phyloP scores from a whole-genome alignment of 331 rosid species.

The Quercus phellos region DNA sequence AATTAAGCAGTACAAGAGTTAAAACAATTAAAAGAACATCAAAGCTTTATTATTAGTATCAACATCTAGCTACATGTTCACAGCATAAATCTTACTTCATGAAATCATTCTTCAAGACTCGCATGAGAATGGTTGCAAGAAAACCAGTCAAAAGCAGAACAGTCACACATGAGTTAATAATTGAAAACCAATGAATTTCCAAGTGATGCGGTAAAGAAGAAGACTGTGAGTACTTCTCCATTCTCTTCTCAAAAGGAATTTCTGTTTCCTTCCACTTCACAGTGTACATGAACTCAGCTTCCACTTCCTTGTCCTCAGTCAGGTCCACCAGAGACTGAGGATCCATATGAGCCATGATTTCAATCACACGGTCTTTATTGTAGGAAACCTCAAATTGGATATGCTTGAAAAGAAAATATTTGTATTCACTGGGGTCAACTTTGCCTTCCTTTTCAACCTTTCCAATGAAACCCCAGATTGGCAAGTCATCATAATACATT shows the following conservation, averaged over 20 bases:
- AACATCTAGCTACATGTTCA: too few species aligned
- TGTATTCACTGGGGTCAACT: conserved; percentile 72
- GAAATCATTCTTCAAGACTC: conserved; percentile 94
- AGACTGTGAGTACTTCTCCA: conserved; percentile 95
- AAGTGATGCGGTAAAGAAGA: conserved; percentile 93
- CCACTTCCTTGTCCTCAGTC: conserved; percentile 82
- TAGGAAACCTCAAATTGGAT: conserved; percentile 77
- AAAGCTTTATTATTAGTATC: background rate
- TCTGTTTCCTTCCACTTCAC: conserved; percentile 86
- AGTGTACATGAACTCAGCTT: conserved; percentile 71
- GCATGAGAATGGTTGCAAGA: conserved; percentile 96
- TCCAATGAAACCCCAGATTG: conserved; percentile 93
- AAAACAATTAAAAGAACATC: conserved; percentile 11
- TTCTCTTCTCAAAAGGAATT: conserved; percentile 81
- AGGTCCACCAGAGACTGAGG: conserved; percentile 85
- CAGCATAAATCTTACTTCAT: conserved; percentile 66
- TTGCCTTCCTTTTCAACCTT: conserved; percentile 82
- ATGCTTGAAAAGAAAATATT: conserved; percentile 85
- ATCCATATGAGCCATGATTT: conserved; percentile 77
- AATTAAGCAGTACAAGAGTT: conserved; percentile 2
- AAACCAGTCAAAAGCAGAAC: conserved; percentile 97
- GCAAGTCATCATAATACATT: conserved; percentile 94
- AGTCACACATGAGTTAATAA: conserved; percentile 92
- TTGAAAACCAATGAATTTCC: conserved; percentile 98
- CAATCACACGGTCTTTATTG: conserved; percentile 84